Conservation (phyloP, 306 rosid genomes). For the Vigna unguiculata region DNA sequence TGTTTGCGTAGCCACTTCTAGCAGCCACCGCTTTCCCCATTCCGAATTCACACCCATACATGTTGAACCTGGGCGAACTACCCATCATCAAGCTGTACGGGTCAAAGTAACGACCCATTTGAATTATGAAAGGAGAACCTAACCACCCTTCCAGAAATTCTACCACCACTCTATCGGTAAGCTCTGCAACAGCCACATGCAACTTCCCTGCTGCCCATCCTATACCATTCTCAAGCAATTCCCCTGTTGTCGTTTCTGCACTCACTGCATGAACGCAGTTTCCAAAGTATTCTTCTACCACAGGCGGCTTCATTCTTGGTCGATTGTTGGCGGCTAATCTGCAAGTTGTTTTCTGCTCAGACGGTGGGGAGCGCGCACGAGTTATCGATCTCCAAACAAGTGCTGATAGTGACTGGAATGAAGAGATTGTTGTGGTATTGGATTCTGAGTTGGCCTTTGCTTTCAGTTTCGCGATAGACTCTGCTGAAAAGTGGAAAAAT, state of each 20-base stretch:
- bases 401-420: conserved; percentile 65
- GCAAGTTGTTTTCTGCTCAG: conserved; percentile 44
- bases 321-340: conserved; percentile 47
- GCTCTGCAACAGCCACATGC: conserved; percentile 53
- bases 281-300: conserved; percentile 59
- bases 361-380: conserved; percentile 38
- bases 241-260: conserved; percentile 38
- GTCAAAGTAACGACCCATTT: background rate
- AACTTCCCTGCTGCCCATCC: conserved; percentile 72
- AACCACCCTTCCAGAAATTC: conserved; percentile 37
- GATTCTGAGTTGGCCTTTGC: conserved; percentile 58
- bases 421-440: conserved; percentile 48
- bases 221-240: conserved; percentile 46
- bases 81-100: conserved; percentile 44
- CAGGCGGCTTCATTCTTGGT: conserved; percentile 55
- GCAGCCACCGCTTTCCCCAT: background rate
- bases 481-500: conserved; percentile 60
- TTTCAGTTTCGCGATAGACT: conserved; percentile 61
- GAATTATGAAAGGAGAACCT: conserved; percentile 29
- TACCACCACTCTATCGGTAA: conserved; percentile 8
- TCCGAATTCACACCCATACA: conserved; percentile 3
- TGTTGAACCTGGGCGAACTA: conserved; percentile 45
- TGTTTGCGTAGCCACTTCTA: background rate
- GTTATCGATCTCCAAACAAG: conserved; percentile 63
- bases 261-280: conserved; percentile 6